Percentiles rank a stretch among this genome's conserved stretches.
These are phyloP conservation scores for Aspergillus ochraceoroseus DNA, from an alignment of 2,329 filamentous ascomycete species.

Conservation along the genomic window DNA sequence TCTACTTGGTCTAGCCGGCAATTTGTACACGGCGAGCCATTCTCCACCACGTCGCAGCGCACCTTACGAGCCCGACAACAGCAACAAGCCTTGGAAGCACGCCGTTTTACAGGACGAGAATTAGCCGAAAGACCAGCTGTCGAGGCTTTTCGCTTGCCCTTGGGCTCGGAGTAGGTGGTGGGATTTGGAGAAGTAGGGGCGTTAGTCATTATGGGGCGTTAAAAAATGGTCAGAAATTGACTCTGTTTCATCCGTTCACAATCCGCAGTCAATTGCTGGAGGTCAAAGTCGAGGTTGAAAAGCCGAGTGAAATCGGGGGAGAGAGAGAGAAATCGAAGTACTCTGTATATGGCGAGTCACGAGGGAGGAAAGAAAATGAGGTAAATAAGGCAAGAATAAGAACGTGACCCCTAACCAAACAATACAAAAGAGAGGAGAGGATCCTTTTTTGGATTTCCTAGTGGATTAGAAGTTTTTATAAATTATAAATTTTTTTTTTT, in stretches of 20 bases:
- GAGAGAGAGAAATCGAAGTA: not conserved
- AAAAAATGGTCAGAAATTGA: slow-evolving; percentile 17
- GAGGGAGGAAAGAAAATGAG: slow-evolving; percentile 2
- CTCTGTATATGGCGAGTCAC: slow-evolving; percentile 4
- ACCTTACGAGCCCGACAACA: slow-evolving; percentile 87
- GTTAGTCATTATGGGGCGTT: slow-evolving; percentile 25
- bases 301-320: not conserved
- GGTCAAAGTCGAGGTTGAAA: not conserved
- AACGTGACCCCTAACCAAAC: not conserved
- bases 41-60: slow-evolving; percentile 86
- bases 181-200: slow-evolving; percentile 19
- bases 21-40: slow-evolving; percentile 78
- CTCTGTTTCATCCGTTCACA: slow-evolving; percentile 17
- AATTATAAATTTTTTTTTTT: slow-evolving; percentile 13
- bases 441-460: slow-evolving; percentile 13
- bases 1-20: slow-evolving; percentile 58
- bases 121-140: slow-evolving; percentile 52
- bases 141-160: slow-evolving; percentile 54
- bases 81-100: slow-evolving; percentile 86
- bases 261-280: slow-evolving; percentile 3
- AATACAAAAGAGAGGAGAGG: slow-evolving; percentile 26
- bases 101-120: slow-evolving; percentile 64
- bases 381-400: slow-evolving; percentile 4
- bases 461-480: slow-evolving; percentile 6
- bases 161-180: slow-evolving; percentile 30